Percentiles rank a stretch among this genome's conserved stretches.
phyloP scores from a whole-genome alignment of 2,329 filamentous ascomycete species.

The Sclerotinia nivalis region DNA sequence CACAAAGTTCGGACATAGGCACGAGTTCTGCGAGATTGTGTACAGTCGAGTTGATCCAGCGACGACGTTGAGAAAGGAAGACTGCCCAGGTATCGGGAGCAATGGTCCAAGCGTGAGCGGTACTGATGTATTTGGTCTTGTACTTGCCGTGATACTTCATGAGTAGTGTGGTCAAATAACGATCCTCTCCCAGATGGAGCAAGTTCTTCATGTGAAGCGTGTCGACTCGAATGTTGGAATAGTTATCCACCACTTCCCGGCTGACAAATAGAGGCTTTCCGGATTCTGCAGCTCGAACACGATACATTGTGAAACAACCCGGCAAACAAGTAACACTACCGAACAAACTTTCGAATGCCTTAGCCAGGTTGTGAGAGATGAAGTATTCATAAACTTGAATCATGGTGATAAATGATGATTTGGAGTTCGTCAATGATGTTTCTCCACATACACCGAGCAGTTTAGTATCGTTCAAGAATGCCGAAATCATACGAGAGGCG shows the following conservation, averaged over 20 bases:
- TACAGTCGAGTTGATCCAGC: slow-evolving; percentile 99
- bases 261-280: slow-evolving; percentile 97
- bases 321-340: slow-evolving; percentile 96
- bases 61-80: slow-evolving; percentile 96
- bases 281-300: slow-evolving; percentile 88
- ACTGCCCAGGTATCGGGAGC: slow-evolving; percentile 92
- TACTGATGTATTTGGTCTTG: slow-evolving; percentile 97
- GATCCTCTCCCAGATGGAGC: slow-evolving; percentile 94
- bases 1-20: slow-evolving; percentile 88
- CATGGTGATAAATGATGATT: slow-evolving; percentile 93
- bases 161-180: slow-evolving; percentile 91
- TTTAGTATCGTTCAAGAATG: slow-evolving; percentile 88
- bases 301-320: slow-evolving; percentile 99
- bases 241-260: slow-evolving; percentile 82
- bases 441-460: slow-evolving; percentile 95
- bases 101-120: slow-evolving; percentile 93
- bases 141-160: slow-evolving; percentile 90
- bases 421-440: slow-evolving; percentile 89
- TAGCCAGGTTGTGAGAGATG: slow-evolving; percentile 95
- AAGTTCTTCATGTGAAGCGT: slow-evolving; percentile 99
- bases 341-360: slow-evolving; percentile 96
- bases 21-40: slow-evolving; percentile 97
- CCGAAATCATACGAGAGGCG: slow-evolving; percentile 85
- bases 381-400: slow-evolving; percentile 99
- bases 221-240: slow-evolving; percentile 91